Percentiles rank a stretch among this genome's conserved stretches.
These are phyloP conservation scores for Pterulicium gracile DNA, from an alignment of 1,284 basidiomycete species.

Conservation along the genomic window DNA sequence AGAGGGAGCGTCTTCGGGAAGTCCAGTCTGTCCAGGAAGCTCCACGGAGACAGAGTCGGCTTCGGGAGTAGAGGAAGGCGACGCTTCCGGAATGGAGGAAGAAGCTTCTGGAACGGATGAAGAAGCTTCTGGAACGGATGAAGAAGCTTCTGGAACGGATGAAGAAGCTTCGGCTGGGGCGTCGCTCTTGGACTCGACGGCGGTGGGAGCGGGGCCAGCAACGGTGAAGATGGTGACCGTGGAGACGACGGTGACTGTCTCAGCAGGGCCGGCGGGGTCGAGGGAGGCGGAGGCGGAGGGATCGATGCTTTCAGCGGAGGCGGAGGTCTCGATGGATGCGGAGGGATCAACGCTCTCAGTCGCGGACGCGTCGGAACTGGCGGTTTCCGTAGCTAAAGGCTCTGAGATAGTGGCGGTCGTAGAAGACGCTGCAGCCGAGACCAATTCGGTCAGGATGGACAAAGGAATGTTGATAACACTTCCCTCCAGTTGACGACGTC, in stretches of 20 bases:
- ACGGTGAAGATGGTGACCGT: neutral
- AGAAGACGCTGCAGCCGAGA: neutral
- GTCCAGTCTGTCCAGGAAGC: neutral
- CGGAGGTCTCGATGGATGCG: neutral
- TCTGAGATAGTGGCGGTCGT: neutral
- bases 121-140: neutral
- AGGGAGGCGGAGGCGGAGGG: neutral
- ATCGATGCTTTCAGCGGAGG: neutral
- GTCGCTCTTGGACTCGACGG: no score
- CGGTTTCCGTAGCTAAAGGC: no score
- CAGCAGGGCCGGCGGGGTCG: neutral
- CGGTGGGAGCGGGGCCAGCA: neutral
- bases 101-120: no score
- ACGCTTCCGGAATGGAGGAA: neutral
- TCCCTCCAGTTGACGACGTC: neutral
- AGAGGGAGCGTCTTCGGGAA: neutral
- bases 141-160: neutral
- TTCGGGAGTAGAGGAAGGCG: neutral
- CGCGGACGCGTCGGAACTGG: neutral
- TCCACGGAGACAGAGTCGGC: neutral
- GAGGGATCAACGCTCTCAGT: neutral
- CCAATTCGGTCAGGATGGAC: neutral
- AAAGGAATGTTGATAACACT: neutral
- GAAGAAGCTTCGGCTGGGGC: neutral
- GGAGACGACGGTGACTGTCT: neutral